Evolutionary conservation across 1,284 basidiomycete genomes (phyloP).

Genomic region (Ceratobasidium sp.): DNA sequence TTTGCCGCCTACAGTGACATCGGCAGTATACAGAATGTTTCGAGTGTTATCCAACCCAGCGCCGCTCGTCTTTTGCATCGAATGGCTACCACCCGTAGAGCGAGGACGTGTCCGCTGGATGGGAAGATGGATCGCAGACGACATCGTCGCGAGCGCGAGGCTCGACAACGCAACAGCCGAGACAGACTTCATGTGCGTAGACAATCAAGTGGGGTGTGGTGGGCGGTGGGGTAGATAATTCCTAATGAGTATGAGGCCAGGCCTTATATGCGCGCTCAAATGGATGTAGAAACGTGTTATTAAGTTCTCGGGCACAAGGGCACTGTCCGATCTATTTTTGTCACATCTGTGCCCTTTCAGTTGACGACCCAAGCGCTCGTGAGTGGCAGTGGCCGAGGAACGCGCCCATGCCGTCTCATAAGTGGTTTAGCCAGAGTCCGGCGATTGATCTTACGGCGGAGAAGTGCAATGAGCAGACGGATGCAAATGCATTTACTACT

Average conservation of each 20-base stretch:
- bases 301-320: background rate
- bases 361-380: background rate
- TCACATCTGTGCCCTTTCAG: background rate
- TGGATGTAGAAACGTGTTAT: conserved; percentile 1
- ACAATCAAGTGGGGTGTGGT: background rate
- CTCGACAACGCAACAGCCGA: background rate
- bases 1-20: background rate
- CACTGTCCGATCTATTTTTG: conserved; percentile 23
- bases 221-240: background rate
- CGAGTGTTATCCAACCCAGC: background rate
- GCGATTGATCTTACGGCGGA: too few relatives aligned
- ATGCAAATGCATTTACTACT: too few relatives aligned
- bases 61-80: conserved; percentile 4
- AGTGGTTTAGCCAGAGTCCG: too few relatives aligned
- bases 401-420: too few relatives aligned
- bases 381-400: too few relatives aligned
- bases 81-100: conserved; percentile 4
- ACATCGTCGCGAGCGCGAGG: conserved; percentile 20
- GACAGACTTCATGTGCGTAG: background rate
- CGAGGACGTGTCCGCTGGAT: conserved; percentile 22
- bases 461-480: too few relatives aligned
- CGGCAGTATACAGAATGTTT: conserved; percentile 23
- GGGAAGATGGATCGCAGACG: conserved; percentile 23
- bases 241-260: background rate
- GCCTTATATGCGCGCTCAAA: conserved; percentile 8